phyloP scores from a whole-genome alignment of 2,329 filamentous ascomycete genomes.

The Lecanicillium sp. region DNA sequence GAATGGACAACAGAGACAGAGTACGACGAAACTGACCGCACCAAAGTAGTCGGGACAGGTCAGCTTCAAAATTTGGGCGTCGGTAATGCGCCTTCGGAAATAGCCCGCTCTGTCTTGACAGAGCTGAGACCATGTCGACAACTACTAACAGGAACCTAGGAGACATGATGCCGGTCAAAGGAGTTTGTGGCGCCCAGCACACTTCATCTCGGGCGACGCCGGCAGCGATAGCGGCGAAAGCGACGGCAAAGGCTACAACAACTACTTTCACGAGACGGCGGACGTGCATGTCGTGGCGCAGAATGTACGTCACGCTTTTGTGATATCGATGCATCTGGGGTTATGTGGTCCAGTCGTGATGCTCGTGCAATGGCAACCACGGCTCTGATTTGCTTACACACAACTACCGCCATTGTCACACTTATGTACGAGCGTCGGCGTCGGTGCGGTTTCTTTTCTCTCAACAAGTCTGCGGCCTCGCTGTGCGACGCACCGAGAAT shows the following conservation, averaged over 20 bases:
- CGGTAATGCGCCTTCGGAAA: background rate
- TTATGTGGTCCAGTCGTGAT: background rate
- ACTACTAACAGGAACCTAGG: background rate
- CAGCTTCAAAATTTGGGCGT: no score
- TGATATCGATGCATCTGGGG: background rate
- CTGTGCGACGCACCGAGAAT: background rate
- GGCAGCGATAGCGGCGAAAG: background rate
- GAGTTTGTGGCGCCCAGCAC: background rate
- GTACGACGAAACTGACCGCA: no score
- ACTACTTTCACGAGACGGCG: background rate
- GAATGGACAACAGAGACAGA: no score
- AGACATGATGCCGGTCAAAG: background rate
- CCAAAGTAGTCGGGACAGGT: no score
- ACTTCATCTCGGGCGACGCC: background rate
- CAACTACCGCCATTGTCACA: background rate
- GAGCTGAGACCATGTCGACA: no score
- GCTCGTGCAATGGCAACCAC: conserved; percentile 2
- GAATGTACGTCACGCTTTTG: background rate
- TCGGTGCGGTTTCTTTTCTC: background rate
- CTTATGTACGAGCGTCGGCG: background rate
- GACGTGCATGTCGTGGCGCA: background rate
- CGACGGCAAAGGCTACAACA: no score
- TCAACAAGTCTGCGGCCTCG: background rate
- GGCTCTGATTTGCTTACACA: background rate
- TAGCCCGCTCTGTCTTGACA: background rate